A percentile compares a stretch with the other conserved stretches of the same genome.
These are phyloP conservation scores for Mycogone perniciosa DNA, from an alignment of 2,329 filamentous ascomycete genomes.

Conservation along the genomic window DNA sequence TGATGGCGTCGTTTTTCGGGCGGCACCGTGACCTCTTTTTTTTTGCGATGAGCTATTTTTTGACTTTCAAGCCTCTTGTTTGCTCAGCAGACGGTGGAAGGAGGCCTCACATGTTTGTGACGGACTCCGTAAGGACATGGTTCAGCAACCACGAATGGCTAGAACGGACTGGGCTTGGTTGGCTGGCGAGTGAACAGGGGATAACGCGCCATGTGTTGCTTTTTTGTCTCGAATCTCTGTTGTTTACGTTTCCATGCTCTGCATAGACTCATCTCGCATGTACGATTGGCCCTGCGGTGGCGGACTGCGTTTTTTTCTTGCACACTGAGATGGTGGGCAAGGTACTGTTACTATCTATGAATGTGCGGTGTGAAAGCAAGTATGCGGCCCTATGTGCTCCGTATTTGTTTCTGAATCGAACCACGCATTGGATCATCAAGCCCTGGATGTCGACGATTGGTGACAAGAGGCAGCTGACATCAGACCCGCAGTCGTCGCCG, in stretches of 20 bases:
- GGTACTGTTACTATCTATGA: neutral
- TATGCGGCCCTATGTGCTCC: neutral
- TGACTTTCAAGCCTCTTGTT: neutral
- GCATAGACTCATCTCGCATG: constrained; percentile 2
- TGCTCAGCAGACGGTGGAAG: neutral
- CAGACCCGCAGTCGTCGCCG: constrained; percentile 3
- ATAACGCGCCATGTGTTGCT: neutral
- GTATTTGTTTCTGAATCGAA: constrained; percentile 1
- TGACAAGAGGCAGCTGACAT: constrained; percentile 7
- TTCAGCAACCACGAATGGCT: neutral
- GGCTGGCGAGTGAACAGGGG: neutral
- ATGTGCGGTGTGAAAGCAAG: constrained; percentile 7
- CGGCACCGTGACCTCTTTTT: neutral
- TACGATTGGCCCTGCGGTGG: constrained; percentile 3
- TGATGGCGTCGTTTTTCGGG: neutral
- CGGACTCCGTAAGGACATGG: neutral
- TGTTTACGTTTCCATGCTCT: constrained; percentile 3
- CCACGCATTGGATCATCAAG: constrained; percentile 1
- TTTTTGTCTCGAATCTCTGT: neutral
- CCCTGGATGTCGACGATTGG: constrained; percentile 1
- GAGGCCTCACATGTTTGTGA: neutral
- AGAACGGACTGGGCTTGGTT: neutral
- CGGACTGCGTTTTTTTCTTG: neutral
- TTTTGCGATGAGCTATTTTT: constrained; percentile 1
- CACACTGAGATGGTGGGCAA: neutral